Evolutionary conservation across 768 basidiomycete species (phyloP), one percentile per base, ranked within the genome.

Genomic region (Russula foetens): DNA sequence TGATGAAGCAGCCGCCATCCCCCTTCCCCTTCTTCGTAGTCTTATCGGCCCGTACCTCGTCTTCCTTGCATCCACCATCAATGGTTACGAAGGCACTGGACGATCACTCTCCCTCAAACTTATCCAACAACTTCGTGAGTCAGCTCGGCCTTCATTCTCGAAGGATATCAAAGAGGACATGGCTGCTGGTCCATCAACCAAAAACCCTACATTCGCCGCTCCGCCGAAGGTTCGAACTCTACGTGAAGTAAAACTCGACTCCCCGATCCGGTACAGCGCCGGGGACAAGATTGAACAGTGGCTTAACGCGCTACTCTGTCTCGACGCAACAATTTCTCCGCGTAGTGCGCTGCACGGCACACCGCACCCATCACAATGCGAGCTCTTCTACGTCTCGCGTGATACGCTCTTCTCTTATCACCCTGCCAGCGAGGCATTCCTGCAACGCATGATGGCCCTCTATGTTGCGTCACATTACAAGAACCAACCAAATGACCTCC

Each of bases 11-110:
- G 97, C 97, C 9, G 97, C 97, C 21, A 98, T 98, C 55, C 97
- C 97, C 1, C 83, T 98, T 19, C 94, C 96, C 2, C 86, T 99
- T 38, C 96, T 99, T 19, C 85, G 90, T 58, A 92, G 92, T 67
- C 88, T 99, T 63, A 85, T 99, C 56, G 97, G 97, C 0, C 88
- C 88, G 1, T 98, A 98, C 74, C 89, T 98, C 38, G 94, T 98
- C 53, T 98, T 98, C 79, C 87, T 98, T 80, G 92, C 97, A 1
- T 97, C 94, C n/a, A 99, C 97, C 0, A 94, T 99, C 75, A 98
- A 98, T 71, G 97, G 97, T 43, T 99, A 99, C 73, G 97, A 98
- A 79, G 97, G 97, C 28, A 98, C 97, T 0, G 97, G 97, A n/a
- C 90, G 97, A 28, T 98, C 95, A 1, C 84, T 99, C 50, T 97